Conservation (phyloP, 208 protist genomes). For the Leishmania braziliensis region DNA sequence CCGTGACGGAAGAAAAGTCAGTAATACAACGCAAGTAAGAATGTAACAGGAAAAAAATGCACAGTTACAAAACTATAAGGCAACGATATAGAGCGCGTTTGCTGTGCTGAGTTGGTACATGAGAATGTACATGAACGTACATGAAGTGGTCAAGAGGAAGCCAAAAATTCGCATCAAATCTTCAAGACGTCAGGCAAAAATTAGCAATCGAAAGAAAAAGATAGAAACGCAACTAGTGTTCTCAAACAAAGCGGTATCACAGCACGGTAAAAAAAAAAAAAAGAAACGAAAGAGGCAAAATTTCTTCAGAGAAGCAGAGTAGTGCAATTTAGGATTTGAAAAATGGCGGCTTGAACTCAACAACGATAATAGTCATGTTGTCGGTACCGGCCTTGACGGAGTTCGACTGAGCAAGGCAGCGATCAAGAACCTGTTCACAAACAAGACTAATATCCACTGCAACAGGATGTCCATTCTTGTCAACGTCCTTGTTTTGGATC, state of each 20-base stretch:
- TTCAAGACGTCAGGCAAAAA: neutral
- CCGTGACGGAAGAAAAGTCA: neutral
- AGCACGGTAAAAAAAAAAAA: neutral
- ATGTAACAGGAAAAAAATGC: neutral
- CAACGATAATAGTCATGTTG: slow-evolving; percentile 91
- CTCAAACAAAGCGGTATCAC: neutral
- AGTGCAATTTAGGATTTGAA: slow-evolving; percentile 29
- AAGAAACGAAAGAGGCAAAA: slow-evolving; percentile 4
- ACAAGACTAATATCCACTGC: slow-evolving; percentile 71
- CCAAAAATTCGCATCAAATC: neutral
- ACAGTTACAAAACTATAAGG: slow-evolving; percentile 2
- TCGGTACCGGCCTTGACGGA: slow-evolving; percentile 67
- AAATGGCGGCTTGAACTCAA: slow-evolving; percentile 85
- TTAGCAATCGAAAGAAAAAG: neutral
- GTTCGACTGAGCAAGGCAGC: slow-evolving; percentile 64
- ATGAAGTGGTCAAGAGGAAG: neutral
- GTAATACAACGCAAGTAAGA: neutral
- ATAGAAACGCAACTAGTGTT: neutral
- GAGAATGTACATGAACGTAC: neutral
- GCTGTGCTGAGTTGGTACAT: neutral
- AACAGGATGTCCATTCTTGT: slow-evolving; percentile 24
- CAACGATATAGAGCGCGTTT: neutral
- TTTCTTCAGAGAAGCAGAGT: neutral
- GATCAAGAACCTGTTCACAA: slow-evolving; percentile 79
- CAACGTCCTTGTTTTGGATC: slow-evolving; percentile 35